phyloP scores from a whole-genome alignment of 257 asterid genomes.

The Perilla frutescens region DNA sequence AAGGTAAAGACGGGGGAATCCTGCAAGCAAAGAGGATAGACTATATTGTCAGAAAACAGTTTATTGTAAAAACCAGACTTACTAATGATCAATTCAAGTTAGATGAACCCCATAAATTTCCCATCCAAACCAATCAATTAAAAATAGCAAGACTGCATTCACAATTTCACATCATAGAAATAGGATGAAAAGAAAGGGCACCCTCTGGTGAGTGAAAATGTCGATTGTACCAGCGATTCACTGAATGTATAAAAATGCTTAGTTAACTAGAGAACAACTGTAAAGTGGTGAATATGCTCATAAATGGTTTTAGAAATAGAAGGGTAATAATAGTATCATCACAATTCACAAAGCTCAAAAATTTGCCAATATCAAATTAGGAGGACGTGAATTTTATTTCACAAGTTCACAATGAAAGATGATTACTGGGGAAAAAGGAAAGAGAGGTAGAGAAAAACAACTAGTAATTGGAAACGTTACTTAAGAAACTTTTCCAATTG shows the following conservation, averaged over 20 bases:
- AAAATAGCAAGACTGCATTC: neutral
- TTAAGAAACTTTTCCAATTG: neutral
- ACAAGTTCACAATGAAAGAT: neutral
- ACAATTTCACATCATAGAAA: neutral
- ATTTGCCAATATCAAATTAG: slow-evolving; percentile 9
- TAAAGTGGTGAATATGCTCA: neutral
- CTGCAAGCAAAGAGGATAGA: slow-evolving; percentile 50
- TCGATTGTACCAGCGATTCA: neutral
- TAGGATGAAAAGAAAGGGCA: neutral
- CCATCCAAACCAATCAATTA: slow-evolving; percentile 8
- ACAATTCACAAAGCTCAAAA: neutral
- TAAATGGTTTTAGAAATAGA: neutral
- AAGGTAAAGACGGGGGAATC: slow-evolving; percentile 93
- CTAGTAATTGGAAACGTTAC: neutral
- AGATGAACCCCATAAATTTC: neutral
- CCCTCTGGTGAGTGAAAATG: neutral
- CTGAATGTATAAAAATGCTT: neutral
- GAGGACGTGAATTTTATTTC: neutral
- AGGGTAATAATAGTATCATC: neutral
- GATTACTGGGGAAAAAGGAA: too few relatives aligned
- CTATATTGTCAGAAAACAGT: slow-evolving; percentile 6
- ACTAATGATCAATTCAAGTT: slow-evolving; percentile 18
- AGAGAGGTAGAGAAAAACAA: neutral
- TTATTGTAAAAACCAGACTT: neutral
- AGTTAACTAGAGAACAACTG: neutral